phyloP scores from a whole-genome alignment of 116 monocot species.

The Zostera marina region DNA sequence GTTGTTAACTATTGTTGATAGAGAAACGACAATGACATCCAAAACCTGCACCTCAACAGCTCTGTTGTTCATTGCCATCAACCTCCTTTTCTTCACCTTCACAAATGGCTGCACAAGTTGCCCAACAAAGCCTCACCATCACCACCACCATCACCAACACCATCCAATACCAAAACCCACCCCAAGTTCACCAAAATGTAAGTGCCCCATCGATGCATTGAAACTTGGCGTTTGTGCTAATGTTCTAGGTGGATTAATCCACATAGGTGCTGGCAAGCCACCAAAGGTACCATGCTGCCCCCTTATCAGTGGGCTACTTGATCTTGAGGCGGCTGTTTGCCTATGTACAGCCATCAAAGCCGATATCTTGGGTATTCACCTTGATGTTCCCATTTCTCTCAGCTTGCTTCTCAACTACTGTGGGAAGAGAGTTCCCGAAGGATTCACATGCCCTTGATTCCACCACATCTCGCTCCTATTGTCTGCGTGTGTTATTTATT shows the following conservation, averaged over 20 bases:
- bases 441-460: constrained; percentile 38
- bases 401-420: constrained; percentile 18
- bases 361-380: constrained; percentile 19
- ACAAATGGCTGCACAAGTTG: constrained; percentile 4
- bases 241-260: constrained; percentile 30
- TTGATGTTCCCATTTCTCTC: constrained; percentile 14
- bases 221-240: constrained; percentile 46
- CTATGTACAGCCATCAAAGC: constrained; percentile 20
- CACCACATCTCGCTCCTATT: not conserved
- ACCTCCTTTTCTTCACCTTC: constrained; percentile 31
- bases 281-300: constrained; percentile 21
- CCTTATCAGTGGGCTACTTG: constrained; percentile 7
- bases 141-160: not conserved
- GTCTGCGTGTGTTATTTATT: not conserved
- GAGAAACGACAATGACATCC: too few relatives aligned
- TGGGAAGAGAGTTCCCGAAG: constrained; percentile 19
- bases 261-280: constrained; percentile 27
- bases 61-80: constrained; percentile 30
- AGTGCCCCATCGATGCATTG: constrained; percentile 29
- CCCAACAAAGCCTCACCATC: constrained; percentile 9
- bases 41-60: constrained; percentile 5
- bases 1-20: too few relatives aligned
- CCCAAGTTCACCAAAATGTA: not conserved
- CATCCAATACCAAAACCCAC: constrained; percentile 1
- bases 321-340: constrained; percentile 17